phyloP scores from a whole-genome alignment of 306 rosid genomes.

The Coriaria nepalensis region DNA sequence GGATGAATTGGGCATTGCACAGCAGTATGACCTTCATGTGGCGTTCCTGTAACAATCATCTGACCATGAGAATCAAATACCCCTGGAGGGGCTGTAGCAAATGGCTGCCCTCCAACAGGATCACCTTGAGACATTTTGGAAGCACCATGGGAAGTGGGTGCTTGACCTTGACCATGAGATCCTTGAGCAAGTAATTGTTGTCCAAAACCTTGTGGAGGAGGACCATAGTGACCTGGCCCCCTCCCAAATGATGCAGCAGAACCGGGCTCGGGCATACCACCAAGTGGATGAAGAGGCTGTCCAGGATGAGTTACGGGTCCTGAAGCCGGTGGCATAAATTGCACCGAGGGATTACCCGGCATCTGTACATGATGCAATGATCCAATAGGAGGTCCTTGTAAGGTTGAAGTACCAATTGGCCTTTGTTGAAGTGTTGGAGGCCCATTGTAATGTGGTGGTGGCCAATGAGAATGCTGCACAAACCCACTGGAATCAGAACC shows the following conservation, averaged over 20 bases:
- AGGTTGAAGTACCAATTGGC: slow-evolving; percentile 24
- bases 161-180: slow-evolving; percentile 42
- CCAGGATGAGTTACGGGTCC: slow-evolving; percentile 24
- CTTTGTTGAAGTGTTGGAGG: slow-evolving; percentile 27
- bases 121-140: slow-evolving; percentile 31
- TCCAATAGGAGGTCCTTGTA: slow-evolving; percentile 34
- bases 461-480: slow-evolving; percentile 31
- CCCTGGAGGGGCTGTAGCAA: slow-evolving; percentile 39
- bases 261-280: slow-evolving; percentile 18
- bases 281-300: slow-evolving; percentile 17
- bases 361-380: slow-evolving; percentile 32
- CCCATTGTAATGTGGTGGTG: slow-evolving; percentile 19
- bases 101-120: slow-evolving; percentile 34
- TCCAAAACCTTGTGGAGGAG: slow-evolving; percentile 29
- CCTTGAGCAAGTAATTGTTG: slow-evolving; percentile 28
- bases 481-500: slow-evolving; percentile 17
- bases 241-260: slow-evolving; percentile 24
- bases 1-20: slow-evolving; percentile 21
- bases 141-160: slow-evolving; percentile 35
- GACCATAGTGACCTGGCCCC: slow-evolving; percentile 23
- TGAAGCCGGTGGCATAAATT: slow-evolving; percentile 37
- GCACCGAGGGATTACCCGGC: slow-evolving; percentile 25
- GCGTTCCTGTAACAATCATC: slow-evolving; percentile 27
- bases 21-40: slow-evolving; percentile 37
- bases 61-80: slow-evolving; percentile 38